phyloP scores from a whole-genome alignment of 805 yeast species.

The Cyberlindnera suaveolens region DNA sequence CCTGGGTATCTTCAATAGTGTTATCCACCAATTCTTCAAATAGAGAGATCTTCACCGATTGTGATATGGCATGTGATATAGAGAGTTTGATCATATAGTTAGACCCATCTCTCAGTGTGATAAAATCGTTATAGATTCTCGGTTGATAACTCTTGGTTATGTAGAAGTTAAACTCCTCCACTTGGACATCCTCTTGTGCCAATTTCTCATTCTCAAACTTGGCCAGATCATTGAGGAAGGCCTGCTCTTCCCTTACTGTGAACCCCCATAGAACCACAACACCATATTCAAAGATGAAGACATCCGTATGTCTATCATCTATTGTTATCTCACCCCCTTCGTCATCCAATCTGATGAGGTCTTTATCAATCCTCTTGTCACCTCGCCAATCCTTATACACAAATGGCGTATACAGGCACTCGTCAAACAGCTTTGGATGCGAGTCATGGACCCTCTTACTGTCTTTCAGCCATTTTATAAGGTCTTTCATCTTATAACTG shows the following conservation, averaged over 20 bases:
- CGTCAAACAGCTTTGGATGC: constrained; percentile 85
- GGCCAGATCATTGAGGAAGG: constrained; percentile 80
- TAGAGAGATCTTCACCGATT: constrained; percentile 88
- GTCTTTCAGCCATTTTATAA: constrained; percentile 79
- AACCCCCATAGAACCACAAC: constrained; percentile 98
- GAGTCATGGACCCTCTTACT: constrained; percentile 68
- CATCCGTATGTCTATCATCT: constrained; percentile 68
- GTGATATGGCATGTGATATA: constrained; percentile 93
- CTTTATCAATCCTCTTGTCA: constrained; percentile 36
- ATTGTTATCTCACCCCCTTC: constrained; percentile 95
- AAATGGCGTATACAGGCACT: constrained; percentile 90
- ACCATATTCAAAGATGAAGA: constrained; percentile 91
- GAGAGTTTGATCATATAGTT: constrained; percentile 91
- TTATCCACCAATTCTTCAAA: constrained; percentile 96
- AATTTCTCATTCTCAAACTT: constrained; percentile 87
- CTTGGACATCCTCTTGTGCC: constrained; percentile 85
- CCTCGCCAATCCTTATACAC: constrained; percentile 73
- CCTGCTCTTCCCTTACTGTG: constrained; percentile 71
- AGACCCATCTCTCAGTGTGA: constrained; percentile 80
- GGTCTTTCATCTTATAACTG: constrained; percentile 81
- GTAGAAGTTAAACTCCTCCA: constrained; percentile 93
- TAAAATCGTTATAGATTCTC: constrained; percentile 90
- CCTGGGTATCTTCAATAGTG: constrained; percentile 95
- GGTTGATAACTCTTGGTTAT: constrained; percentile 94
- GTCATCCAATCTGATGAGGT: constrained; percentile 70